phyloP scores from a whole-genome alignment of 2,329 filamentous ascomycete species.

The Lojkania enalia region DNA sequence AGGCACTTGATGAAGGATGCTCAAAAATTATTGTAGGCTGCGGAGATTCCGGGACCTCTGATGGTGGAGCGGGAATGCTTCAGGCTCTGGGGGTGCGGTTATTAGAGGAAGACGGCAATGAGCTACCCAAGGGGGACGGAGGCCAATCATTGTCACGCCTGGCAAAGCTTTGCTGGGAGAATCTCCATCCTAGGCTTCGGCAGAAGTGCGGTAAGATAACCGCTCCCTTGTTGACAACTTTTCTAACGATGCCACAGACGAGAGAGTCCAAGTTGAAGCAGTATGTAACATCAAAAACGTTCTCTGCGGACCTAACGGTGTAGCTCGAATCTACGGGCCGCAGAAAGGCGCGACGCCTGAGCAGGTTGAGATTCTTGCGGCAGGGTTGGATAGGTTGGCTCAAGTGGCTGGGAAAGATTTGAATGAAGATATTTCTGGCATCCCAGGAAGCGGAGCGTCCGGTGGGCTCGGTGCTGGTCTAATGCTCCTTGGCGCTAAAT shows the following conservation, averaged over 20 bases:
- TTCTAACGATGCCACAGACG: conserved; percentile 16
- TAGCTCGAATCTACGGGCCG: conserved; percentile 56
- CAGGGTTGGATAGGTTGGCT: conserved; percentile 51
- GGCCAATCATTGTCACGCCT: conserved; percentile 47
- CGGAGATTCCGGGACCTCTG: conserved; percentile 59
- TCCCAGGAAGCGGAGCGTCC: conserved; percentile 56
- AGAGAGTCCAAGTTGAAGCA: conserved; percentile 50
- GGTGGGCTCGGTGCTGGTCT: conserved; percentile 58
- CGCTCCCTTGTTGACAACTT: neutral
- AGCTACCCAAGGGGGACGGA: conserved; percentile 47
- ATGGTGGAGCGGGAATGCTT: conserved; percentile 59
- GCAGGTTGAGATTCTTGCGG: conserved; percentile 50
- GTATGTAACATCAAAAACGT: conserved; percentile 58
- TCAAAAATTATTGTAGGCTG: conserved; percentile 55
- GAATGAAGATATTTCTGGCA: conserved; percentile 41
- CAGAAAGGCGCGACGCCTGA: conserved; percentile 55
- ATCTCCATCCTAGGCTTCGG: conserved; percentile 45
- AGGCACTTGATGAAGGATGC: conserved; percentile 53
- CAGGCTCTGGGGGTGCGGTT: conserved; percentile 56
- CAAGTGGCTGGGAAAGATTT: conserved; percentile 40
- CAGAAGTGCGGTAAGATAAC: conserved; percentile 22
- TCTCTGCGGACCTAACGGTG: conserved; percentile 54
- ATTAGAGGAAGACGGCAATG: conserved; percentile 42
- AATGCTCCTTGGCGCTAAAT: conserved; percentile 51
- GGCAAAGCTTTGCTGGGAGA: conserved; percentile 46